phyloP scores from a whole-genome alignment of 805 yeast genomes.

The Teunomyces atbi region DNA sequence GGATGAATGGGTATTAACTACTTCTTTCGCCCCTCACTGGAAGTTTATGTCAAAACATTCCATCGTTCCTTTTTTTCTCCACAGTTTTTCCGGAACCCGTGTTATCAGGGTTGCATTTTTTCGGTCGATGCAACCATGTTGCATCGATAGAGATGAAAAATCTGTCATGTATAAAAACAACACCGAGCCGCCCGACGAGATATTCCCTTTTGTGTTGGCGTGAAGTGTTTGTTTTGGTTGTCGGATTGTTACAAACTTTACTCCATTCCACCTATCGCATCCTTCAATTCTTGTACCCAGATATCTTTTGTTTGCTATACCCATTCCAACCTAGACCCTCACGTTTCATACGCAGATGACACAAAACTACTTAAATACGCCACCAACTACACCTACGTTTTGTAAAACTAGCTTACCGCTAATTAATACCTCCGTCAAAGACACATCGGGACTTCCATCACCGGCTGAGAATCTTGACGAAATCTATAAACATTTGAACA shows the following conservation, averaged over 20 bases:
- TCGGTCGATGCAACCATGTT: not conserved
- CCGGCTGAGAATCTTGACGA: conserved; percentile 8
- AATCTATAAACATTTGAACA: conserved; percentile 13
- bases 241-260: not conserved
- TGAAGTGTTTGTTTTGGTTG: not conserved
- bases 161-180: conserved; percentile 3
- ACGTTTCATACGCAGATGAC: conserved; percentile 6
- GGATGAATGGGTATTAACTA: too few species aligned
- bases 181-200: not conserved
- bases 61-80: not conserved
- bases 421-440: conserved; percentile 3
- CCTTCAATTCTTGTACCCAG: not conserved
- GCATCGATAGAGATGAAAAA: conserved; percentile 1
- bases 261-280: not conserved
- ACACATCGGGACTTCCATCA: not conserved
- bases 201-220: not conserved
- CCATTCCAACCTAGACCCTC: too few species aligned
- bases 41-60: too few species aligned
- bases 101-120: conserved; percentile 4
- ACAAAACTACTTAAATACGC: conserved; percentile 10
- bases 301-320: not conserved
- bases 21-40: too few species aligned
- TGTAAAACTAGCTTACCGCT: conserved; percentile 1
- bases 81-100: not conserved
- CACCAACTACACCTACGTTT: conserved; percentile 12